Conservation (phyloP, 2,329 filamentous ascomycete species). For the Fusarium staphyleae region DNA sequence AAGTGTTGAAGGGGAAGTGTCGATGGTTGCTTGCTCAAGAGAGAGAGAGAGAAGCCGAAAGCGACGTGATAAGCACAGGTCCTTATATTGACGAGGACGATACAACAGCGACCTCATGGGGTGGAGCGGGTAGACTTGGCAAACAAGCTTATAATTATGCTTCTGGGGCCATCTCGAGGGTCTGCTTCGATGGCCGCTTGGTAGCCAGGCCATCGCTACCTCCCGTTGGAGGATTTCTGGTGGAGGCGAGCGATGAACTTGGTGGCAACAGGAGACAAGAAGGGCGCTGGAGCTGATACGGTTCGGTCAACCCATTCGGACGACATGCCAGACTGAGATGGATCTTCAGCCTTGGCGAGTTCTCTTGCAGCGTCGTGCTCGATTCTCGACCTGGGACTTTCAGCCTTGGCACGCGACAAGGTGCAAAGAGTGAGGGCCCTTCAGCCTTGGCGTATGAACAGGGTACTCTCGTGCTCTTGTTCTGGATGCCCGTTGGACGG, state of each 20-base stretch:
- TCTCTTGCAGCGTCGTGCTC: background rate
- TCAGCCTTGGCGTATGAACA: slow-evolving; percentile 22
- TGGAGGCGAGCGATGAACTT: background rate
- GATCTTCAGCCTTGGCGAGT: slow-evolving; percentile 22
- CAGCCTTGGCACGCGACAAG: slow-evolving; percentile 9
- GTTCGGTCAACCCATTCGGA: slow-evolving; percentile 30
- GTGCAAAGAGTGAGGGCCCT: background rate
- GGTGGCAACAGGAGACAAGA: background rate
- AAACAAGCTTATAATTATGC: slow-evolving; percentile 41
- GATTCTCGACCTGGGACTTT: background rate
- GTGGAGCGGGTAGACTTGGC: slow-evolving; percentile 32
- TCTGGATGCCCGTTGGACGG: slow-evolving; percentile 31
- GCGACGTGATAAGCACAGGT: slow-evolving; percentile 1
- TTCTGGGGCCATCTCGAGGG: slow-evolving; percentile 24
- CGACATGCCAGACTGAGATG: slow-evolving; percentile 10
- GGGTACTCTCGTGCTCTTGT: slow-evolving; percentile 24
- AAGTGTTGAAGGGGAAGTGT: slow-evolving; percentile 9
- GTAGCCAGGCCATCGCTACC: background rate
- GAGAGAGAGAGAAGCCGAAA: background rate
- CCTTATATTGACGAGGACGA: slow-evolving; percentile 34
- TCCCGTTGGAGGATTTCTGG: background rate
- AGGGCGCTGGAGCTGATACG: background rate
- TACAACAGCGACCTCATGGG: slow-evolving; percentile 10
- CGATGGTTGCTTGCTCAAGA: slow-evolving; percentile 10
- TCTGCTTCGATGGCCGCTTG: background rate